Conservation (phyloP, 495 filamentous ascomycete species). For the Lepraria neglecta region DNA sequence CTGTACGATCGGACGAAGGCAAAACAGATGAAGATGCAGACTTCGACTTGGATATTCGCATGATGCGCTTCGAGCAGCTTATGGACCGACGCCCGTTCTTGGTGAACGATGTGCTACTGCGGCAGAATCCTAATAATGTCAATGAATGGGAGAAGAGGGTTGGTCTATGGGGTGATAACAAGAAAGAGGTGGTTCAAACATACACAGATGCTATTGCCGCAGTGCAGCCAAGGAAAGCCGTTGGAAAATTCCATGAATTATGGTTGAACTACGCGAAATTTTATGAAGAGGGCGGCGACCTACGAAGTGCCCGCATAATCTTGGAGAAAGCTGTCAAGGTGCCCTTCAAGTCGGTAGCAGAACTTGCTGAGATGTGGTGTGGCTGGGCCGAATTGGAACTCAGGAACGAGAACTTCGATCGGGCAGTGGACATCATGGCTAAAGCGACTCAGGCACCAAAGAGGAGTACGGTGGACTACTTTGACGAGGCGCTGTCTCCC, state of each 20-base stretch:
- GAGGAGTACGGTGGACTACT: conserved; percentile 92
- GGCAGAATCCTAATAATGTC: conserved; percentile 96
- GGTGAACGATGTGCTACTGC: conserved; percentile 88
- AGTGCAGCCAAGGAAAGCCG: conserved; percentile 89
- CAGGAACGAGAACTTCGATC: conserved; percentile 90
- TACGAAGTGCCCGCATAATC: conserved; percentile 80
- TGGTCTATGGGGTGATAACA: conserved; percentile 91
- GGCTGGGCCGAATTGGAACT: conserved; percentile 99
- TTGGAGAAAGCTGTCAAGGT: conserved; percentile 98
- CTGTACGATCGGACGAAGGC: conserved; percentile 73
- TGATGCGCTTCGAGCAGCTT: conserved; percentile 96
- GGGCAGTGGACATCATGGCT: conserved; percentile 89
- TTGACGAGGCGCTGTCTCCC: conserved; percentile 87
- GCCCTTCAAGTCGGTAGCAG: conserved; percentile 88
- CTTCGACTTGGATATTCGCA: conserved; percentile 91
- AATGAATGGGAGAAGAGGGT: conserved; percentile 96
- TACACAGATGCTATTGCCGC: conserved; percentile 92
- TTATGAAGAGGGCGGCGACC: conserved; percentile 83
- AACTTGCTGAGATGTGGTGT: conserved; percentile 96
- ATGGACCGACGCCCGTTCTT: conserved; percentile 97
- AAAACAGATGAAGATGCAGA: conserved; percentile 79
- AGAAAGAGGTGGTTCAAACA: conserved; percentile 82
- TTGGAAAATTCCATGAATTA: conserved; percentile 87
- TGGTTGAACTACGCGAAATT: conserved; percentile 98
- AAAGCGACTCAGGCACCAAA: conserved; percentile 95